These are phyloP conservation scores for Hypoxylon sp. DNA, from an alignment of 2,329 filamentous ascomycete genomes.

Conservation along the genomic window DNA sequence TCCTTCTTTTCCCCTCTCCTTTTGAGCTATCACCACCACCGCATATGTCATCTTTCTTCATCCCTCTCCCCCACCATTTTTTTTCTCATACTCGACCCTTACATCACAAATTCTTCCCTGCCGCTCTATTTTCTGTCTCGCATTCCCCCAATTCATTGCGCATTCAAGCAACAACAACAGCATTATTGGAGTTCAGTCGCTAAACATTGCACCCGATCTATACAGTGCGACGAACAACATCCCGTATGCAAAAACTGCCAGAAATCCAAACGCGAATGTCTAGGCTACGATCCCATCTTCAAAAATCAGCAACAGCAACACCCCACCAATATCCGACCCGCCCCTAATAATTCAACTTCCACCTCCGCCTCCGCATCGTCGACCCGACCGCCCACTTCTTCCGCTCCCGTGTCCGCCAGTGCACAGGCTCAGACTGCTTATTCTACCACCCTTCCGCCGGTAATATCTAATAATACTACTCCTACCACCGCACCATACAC, in stretches of 20 bases:
- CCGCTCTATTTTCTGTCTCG: background rate
- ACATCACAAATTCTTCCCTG: background rate
- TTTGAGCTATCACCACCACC: background rate
- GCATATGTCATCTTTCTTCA: background rate
- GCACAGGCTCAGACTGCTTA: slow-evolving; percentile 48
- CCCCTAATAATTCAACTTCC: slow-evolving; percentile 63
- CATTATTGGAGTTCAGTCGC: slow-evolving; percentile 18
- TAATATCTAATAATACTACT: slow-evolving; percentile 49
- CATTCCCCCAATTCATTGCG: slow-evolving; percentile 3
- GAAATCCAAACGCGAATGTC: slow-evolving; percentile 88
- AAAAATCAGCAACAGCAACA: slow-evolving; percentile 72
- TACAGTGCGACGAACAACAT: slow-evolving; percentile 94
- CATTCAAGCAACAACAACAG: slow-evolving; percentile 35
- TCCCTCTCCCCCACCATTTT: background rate
- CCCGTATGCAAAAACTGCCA: slow-evolving; percentile 92
- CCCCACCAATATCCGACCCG: slow-evolving; percentile 80
- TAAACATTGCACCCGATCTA: slow-evolving; percentile 31
- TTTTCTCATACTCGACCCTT: background rate
- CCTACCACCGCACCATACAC: slow-evolving; percentile 49
- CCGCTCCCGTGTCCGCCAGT: slow-evolving; percentile 44
- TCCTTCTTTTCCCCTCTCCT: slow-evolving; percentile 1
- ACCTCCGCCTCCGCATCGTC: slow-evolving; percentile 49
- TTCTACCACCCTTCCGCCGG: slow-evolving; percentile 49
- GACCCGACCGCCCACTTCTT: slow-evolving; percentile 47
- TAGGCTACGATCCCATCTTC: slow-evolving; percentile 91